These are phyloP conservation scores for Phytophthora fragariae DNA, from an alignment of 352 stramenopile genomes.

Conservation along the genomic window DNA sequence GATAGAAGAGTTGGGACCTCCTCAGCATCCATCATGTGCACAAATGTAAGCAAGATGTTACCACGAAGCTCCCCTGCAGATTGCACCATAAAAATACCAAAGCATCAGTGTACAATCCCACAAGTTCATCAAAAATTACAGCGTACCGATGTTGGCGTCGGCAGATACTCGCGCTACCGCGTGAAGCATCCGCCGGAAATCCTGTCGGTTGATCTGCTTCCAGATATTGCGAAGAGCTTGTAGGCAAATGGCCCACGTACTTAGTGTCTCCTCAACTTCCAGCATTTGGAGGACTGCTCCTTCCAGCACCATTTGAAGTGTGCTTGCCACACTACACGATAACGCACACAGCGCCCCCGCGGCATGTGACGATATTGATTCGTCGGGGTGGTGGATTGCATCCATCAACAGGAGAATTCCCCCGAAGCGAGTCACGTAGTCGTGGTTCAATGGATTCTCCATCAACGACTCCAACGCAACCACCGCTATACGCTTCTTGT, in stretches of 20 bases:
- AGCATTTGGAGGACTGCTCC: constrained; percentile 91
- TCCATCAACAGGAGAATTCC: constrained; percentile 77
- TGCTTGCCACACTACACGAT: constrained; percentile 79
- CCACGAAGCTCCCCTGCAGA: constrained; percentile 75
- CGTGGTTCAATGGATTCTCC: constrained; percentile 86
- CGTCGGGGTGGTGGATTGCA: constrained; percentile 73
- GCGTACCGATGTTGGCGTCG: constrained; percentile 76
- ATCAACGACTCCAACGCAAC: constrained; percentile 86
- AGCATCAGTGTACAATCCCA: constrained; percentile 4
- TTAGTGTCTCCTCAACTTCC: constrained; percentile 80
- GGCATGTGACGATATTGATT: constrained; percentile 73
- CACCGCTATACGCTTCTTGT: constrained; percentile 74
- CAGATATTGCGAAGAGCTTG: constrained; percentile 88
- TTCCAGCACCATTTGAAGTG: constrained; percentile 89
- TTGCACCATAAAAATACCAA: constrained; percentile 8
- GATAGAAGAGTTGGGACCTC: constrained; percentile 79
- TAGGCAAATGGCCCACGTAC: constrained; percentile 83
- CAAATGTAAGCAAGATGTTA: constrained; percentile 89
- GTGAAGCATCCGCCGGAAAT: constrained; percentile 89
- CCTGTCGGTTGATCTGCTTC: constrained; percentile 88
- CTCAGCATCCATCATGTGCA: constrained; percentile 89
- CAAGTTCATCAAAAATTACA: background rate
- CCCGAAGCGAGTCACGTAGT: constrained; percentile 81
- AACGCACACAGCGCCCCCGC: constrained; percentile 81
- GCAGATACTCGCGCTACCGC: constrained; percentile 82